A percentile compares a stretch with the other conserved stretches of the same genome.
Conservation (phyloP, 1,284 basidiomycete genomes). For the Papiliotrema flavescens region DNA sequence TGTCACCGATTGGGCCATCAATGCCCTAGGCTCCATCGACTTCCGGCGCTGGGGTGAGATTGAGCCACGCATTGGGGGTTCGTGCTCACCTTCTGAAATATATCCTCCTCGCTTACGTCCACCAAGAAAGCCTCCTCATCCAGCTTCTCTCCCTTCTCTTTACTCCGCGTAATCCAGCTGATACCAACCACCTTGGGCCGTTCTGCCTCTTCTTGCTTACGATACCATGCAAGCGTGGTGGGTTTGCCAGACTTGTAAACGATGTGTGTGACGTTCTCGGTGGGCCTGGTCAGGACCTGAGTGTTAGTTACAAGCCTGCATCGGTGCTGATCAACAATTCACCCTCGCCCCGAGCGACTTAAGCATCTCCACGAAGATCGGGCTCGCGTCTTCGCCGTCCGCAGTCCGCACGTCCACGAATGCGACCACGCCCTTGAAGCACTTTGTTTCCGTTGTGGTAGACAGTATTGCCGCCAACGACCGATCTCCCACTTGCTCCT, state of each 20-base stretch:
- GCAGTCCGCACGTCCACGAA: constrained; percentile 86
- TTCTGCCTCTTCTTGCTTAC: constrained; percentile 55
- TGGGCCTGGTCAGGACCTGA: constrained; percentile 53
- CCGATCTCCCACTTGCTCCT: constrained; percentile 11
- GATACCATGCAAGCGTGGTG: constrained; percentile 71
- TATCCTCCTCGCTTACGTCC: constrained; percentile 63
- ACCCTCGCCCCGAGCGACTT: constrained; percentile 77
- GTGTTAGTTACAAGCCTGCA: background rate
- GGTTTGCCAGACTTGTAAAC: constrained; percentile 82
- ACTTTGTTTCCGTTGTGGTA: constrained; percentile 22
- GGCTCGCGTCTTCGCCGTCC: constrained; percentile 77
- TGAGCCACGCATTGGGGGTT: background rate
- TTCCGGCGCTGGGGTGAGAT: constrained; percentile 53
- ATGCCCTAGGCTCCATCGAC: constrained; percentile 56
- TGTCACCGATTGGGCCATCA: background rate
- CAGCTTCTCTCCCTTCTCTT: constrained; percentile 62
- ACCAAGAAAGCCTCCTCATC: constrained; percentile 67
- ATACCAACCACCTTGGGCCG: constrained; percentile 73
- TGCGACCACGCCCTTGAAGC: constrained; percentile 69
- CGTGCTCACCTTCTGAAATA: constrained; percentile 62
- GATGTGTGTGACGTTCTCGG: constrained; percentile 71
- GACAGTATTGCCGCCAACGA: constrained; percentile 29
- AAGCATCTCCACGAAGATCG: constrained; percentile 81
- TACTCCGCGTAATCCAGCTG: constrained; percentile 86
- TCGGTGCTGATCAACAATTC: constrained; percentile 6